Evolutionary conservation across 1,284 basidiomycete species (phyloP), one percentile per base, ranked within the genome.

Genomic region (Earliella scabrosa): DNA sequence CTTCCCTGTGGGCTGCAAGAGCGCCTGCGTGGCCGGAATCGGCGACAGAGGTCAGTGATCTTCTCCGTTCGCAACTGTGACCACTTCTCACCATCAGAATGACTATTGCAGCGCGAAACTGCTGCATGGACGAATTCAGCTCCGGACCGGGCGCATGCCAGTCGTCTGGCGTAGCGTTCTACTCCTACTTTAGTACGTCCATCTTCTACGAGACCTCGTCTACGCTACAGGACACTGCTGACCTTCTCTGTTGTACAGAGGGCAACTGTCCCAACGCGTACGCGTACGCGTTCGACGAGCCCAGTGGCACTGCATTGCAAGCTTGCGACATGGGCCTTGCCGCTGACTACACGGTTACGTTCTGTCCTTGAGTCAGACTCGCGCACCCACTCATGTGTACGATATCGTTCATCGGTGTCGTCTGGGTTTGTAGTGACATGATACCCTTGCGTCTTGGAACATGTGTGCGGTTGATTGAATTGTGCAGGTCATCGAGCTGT

Each of bases 231-330:
- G n/a, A n/a, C n/a, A n/a, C n/a, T n/a, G n/a, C n/a, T n/a, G n/a
- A n/a, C n/a, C n/a, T n/a, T n/a, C n/a, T n/a, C n/a, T 13, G 29
- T 31, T 20, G 27, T 39, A 43, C 68, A 78, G 76, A 82, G 75
- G 56, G 59, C 49, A 69, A 66, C 56, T 83, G 81, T 69, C 77
- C 77, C 3, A 71, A 77, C 61, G 64, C 77, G 3, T 82, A 82
- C 64, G 77, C 73, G 1, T 83, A 81, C 58, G 78, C 81, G 2
- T 83, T 72, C 61, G 81, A 82, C 64, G 81, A 82, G 63, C 65
- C 66, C 44, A 75, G 73, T 58, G 74, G 74, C 6, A 77, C 76
- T 8, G 78, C 81, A 6, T 70, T 82, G 32, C 80, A 73, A 74
- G 77, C 73, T 1, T 82, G 81, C 65, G 59, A 62, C 34, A 64